phyloP scores from a whole-genome alignment of 2,329 filamentous ascomycete genomes.

The Sphaerostilbella broomeana region DNA sequence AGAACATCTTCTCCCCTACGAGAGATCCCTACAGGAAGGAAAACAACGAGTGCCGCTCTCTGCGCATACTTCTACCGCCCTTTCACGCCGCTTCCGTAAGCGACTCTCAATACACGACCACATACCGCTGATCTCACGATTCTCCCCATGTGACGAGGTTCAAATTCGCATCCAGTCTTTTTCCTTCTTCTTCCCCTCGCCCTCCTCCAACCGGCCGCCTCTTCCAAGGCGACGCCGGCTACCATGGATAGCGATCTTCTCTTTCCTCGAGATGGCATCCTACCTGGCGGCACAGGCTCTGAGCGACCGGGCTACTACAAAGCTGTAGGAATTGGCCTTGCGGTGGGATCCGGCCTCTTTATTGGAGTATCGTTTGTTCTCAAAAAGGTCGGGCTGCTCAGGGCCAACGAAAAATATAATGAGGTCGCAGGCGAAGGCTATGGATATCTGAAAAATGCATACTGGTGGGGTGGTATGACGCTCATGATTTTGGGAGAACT shows the following conservation, averaged over 20 bases:
- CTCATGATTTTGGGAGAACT: conserved; percentile 96
- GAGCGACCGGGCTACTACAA: conserved; percentile 60
- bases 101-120: too few species aligned
- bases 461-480: conserved; percentile 94
- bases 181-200: neutral
- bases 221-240: neutral
- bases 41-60: too few species aligned
- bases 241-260: conserved; percentile 12
- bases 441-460: conserved; percentile 89
- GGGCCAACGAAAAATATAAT: conserved; percentile 92
- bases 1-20: too few species aligned
- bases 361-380: conserved; percentile 93
- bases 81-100: too few species aligned
- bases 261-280: conserved; percentile 8
- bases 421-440: conserved; percentile 95
- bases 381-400: conserved; percentile 87
- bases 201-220: conserved; percentile 1
- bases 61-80: too few species aligned
- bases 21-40: too few species aligned
- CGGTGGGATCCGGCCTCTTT: conserved; percentile 80
- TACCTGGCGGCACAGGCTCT: conserved; percentile 10
- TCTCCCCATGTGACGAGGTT: conserved; percentile 8
- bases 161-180: conserved; percentile 1
- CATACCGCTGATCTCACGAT: conserved; percentile 5
- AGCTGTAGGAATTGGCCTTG: conserved; percentile 76